Conservation (phyloP, 2,329 filamentous ascomycete genomes). For the Zymoseptoria passerinii region DNA sequence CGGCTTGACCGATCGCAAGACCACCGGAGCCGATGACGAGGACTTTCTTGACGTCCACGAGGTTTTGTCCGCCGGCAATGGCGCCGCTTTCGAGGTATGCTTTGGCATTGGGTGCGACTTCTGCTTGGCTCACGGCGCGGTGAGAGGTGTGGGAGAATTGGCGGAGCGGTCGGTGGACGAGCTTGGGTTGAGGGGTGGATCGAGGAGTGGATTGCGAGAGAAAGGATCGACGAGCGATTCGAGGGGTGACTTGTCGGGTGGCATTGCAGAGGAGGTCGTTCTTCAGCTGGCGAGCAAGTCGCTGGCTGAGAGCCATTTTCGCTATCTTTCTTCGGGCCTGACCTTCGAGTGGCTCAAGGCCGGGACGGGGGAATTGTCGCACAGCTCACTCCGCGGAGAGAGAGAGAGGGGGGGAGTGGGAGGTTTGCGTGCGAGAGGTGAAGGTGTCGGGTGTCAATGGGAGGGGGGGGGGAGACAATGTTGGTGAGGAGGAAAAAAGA, state of each 20-base stretch:
- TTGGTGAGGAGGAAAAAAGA: not conserved
- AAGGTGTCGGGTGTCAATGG: not conserved
- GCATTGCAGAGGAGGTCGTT: conserved; percentile 22
- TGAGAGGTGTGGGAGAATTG: conserved; percentile 22
- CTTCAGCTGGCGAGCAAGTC: conserved; percentile 26
- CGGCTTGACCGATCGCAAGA: conserved; percentile 91
- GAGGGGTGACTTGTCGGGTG: conserved; percentile 16
- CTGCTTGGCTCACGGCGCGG: conserved; percentile 34
- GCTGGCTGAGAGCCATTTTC: conserved; percentile 28
- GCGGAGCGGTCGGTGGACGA: conserved; percentile 15
- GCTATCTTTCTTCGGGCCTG: not conserved
- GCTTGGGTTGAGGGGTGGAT: conserved; percentile 11
- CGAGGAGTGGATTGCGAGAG: conserved; percentile 16
- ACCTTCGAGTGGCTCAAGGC: not conserved
- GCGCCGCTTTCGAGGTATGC: conserved; percentile 84
- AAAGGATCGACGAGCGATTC: conserved; percentile 23
- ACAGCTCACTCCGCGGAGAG: not conserved
- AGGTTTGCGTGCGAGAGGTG: not conserved
- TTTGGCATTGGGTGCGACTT: conserved; percentile 71
- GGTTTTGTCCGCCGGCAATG: conserved; percentile 65
- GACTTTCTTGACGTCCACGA: conserved; percentile 92
- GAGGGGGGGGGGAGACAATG: not conserved
- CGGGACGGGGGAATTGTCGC: not conserved
- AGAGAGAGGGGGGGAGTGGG: not conserved
- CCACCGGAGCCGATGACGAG: conserved; percentile 93